These are phyloP conservation scores for Beauveria medogensis DNA, from an alignment of 2,329 filamentous ascomycete species.

Conservation along the genomic window DNA sequence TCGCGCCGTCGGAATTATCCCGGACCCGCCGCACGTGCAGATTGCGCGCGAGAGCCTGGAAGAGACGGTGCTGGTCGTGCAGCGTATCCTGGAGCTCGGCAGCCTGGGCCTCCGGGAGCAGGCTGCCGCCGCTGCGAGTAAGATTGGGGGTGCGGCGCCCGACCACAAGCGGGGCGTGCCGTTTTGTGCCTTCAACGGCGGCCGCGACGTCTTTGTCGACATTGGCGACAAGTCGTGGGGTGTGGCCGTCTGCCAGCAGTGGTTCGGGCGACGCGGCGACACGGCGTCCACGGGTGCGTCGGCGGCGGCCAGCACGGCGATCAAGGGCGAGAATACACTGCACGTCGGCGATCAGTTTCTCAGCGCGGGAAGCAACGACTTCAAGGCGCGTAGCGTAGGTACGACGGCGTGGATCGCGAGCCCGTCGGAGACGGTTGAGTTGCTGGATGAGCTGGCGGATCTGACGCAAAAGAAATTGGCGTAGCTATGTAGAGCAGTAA, in stretches of 20 bases:
- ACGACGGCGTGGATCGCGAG: constrained; percentile 93
- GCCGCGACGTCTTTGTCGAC: constrained; percentile 95
- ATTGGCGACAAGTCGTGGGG: constrained; percentile 98
- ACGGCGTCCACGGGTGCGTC: background rate
- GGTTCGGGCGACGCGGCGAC: constrained; percentile 54
- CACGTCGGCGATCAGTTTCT: constrained; percentile 97
- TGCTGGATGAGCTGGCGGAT: constrained; percentile 73
- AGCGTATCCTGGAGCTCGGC: constrained; percentile 82
- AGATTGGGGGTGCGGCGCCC: background rate
- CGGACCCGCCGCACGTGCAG: constrained; percentile 51
- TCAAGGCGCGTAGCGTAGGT: constrained; percentile 84
- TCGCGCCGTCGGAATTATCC: constrained; percentile 72
- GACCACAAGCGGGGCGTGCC: constrained; percentile 44
- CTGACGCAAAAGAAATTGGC: constrained; percentile 42
- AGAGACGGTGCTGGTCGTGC: constrained; percentile 89
- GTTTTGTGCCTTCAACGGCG: constrained; percentile 97
- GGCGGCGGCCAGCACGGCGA: constrained; percentile 24
- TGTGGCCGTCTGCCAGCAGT: constrained; percentile 83
- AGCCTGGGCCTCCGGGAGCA: constrained; percentile 38
- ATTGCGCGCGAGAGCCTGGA: constrained; percentile 86
- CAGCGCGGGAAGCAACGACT: constrained; percentile 92
- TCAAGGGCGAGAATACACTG: constrained; percentile 70
- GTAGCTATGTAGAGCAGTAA: constrained; percentile 3
- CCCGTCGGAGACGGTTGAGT: constrained; percentile 78
- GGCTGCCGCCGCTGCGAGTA: constrained; percentile 17